A percentile compares a stretch with the other conserved stretches of the same genome.
Evolutionary conservation across 768 basidiomycete genomes (phyloP).

Genomic region (Mycena haematopus): DNA sequence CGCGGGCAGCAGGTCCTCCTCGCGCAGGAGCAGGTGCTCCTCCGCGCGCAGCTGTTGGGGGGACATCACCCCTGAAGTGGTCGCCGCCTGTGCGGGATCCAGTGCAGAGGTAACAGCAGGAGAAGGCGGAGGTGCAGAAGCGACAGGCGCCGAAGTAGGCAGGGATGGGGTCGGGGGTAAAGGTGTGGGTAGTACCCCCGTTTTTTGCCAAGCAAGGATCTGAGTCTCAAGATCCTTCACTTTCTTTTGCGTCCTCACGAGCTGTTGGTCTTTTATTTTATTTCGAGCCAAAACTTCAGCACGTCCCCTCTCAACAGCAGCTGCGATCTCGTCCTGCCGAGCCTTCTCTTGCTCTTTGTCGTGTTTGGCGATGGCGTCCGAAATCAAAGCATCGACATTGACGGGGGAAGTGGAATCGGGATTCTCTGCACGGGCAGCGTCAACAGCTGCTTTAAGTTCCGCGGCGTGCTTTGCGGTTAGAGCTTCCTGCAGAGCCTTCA

Average conservation of each 20-base stretch:
- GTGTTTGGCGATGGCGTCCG: slow-evolving; percentile 54
- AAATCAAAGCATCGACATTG: slow-evolving; percentile 56
- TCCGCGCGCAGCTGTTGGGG: slow-evolving; percentile 25
- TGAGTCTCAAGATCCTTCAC: slow-evolving; percentile 75
- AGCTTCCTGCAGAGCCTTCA: slow-evolving; percentile 59
- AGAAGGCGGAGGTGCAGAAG: slow-evolving; percentile 26
- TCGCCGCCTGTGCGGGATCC: slow-evolving; percentile 16
- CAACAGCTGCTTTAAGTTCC: slow-evolving; percentile 60
- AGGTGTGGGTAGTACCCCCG: slow-evolving; percentile 51
- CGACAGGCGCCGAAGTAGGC: slow-evolving; percentile 31
- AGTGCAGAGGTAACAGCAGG: slow-evolving; percentile 18
- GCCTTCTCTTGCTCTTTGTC: slow-evolving; percentile 53
- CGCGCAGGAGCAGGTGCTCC: slow-evolving; percentile 31
- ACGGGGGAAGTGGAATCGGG: slow-evolving; percentile 34
- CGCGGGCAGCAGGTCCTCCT: slow-evolving; percentile 29
- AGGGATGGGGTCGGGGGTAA: slow-evolving; percentile 33
- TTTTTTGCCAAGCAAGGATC: slow-evolving; percentile 61
- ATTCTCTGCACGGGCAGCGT: slow-evolving; percentile 46
- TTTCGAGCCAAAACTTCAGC: slow-evolving; percentile 65
- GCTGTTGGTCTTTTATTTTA: slow-evolving; percentile 74
- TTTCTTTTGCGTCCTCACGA: slow-evolving; percentile 63
- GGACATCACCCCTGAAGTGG: slow-evolving; percentile 9
- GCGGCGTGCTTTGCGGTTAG: slow-evolving; percentile 59
- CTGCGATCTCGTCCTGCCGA: slow-evolving; percentile 62
- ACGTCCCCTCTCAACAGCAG: slow-evolving; percentile 74